These are phyloP conservation scores for Furcasterigmium sp. DNA, from an alignment of 2,329 filamentous ascomycete genomes.

Conservation along the genomic window DNA sequence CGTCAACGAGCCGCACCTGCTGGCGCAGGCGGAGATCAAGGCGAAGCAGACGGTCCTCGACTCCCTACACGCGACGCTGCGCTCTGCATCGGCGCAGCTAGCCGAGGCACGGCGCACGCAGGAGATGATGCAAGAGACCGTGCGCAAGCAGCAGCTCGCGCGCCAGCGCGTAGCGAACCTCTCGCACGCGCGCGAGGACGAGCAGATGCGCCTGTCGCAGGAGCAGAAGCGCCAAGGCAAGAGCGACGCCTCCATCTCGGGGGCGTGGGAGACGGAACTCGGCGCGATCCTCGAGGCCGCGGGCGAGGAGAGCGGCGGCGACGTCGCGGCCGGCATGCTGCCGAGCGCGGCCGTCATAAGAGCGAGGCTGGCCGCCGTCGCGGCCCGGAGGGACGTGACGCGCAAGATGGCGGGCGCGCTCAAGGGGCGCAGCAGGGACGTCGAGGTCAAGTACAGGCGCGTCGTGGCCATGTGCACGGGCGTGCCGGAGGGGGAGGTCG, in stretches of 20 bases:
- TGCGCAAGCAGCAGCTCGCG: constrained; percentile 60
- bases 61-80: constrained; percentile 72
- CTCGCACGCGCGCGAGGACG: constrained; percentile 64
- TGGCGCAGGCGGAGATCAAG: constrained; percentile 76
- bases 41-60: constrained; percentile 82
- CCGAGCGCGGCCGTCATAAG: constrained; percentile 58
- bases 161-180: constrained; percentile 75
- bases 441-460: constrained; percentile 82
- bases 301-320: constrained; percentile 26
- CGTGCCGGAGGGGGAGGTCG: constrained; percentile 72
- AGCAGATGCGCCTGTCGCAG: constrained; percentile 47
- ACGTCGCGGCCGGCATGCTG: constrained; percentile 37
- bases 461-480: constrained; percentile 85
- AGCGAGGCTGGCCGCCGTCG: constrained; percentile 66
- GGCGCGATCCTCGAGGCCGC: constrained; percentile 39
- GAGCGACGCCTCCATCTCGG: constrained; percentile 39
- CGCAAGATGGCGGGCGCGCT: constrained; percentile 64
- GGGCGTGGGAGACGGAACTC: constrained; percentile 50
- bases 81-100: constrained; percentile 72
- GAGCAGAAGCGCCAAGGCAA: constrained; percentile 30
- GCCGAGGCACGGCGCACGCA: constrained; percentile 71
- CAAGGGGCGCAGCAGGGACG: constrained; percentile 72
- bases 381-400: constrained; percentile 61
- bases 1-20: constrained; percentile 69
- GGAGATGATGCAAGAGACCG: constrained; percentile 62